These are phyloP conservation scores for Massarina eburnea DNA, from an alignment of 2,329 filamentous ascomycete species.

Conservation along the genomic window DNA sequence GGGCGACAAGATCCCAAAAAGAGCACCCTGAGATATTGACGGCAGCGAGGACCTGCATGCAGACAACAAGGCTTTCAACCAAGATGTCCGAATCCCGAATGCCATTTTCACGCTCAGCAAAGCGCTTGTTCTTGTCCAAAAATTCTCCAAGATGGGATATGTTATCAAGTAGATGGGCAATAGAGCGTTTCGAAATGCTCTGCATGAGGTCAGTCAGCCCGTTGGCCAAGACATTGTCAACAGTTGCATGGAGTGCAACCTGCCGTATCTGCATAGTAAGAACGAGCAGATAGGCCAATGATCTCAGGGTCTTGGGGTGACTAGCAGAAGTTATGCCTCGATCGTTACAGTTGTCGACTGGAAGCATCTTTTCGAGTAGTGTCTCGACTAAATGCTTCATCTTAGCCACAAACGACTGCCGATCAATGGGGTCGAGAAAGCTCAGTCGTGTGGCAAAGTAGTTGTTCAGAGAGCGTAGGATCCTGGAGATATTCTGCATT, in stretches of 20 bases:
- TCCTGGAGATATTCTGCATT: constrained; percentile 12
- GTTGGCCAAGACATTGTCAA: constrained; percentile 12
- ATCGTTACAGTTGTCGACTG: constrained; percentile 13
- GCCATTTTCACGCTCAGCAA: constrained; percentile 49
- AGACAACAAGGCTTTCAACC: constrained; percentile 52
- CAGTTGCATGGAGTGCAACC: constrained; percentile 31
- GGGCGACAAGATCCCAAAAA: constrained; percentile 51
- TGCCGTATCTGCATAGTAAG: constrained; percentile 30
- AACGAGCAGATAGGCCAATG: constrained; percentile 34
- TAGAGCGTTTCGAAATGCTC: constrained; percentile 38
- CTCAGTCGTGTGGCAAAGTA: constrained; percentile 54
- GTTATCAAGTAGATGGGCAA: constrained; percentile 34
- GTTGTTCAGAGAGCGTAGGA: constrained; percentile 50
- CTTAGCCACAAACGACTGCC: constrained; percentile 48
- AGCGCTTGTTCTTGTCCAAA: constrained; percentile 48
- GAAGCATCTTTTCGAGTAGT: constrained; percentile 19
- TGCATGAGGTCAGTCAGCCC: constrained; percentile 37
- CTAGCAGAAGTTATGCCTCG: neutral
- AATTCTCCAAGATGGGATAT: constrained; percentile 45
- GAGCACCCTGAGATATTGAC: constrained; percentile 28
- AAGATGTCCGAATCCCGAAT: constrained; percentile 48
- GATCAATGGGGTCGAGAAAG: constrained; percentile 59
- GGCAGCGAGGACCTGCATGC: constrained; percentile 46
- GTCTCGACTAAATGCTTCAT: constrained; percentile 46
- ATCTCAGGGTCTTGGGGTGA: constrained; percentile 9